Percentiles rank a stretch among this genome's conserved stretches.
Evolutionary conservation across 2,329 filamentous ascomycete genomes (phyloP).

Genomic region (Trichoderma aggressivum): DNA sequence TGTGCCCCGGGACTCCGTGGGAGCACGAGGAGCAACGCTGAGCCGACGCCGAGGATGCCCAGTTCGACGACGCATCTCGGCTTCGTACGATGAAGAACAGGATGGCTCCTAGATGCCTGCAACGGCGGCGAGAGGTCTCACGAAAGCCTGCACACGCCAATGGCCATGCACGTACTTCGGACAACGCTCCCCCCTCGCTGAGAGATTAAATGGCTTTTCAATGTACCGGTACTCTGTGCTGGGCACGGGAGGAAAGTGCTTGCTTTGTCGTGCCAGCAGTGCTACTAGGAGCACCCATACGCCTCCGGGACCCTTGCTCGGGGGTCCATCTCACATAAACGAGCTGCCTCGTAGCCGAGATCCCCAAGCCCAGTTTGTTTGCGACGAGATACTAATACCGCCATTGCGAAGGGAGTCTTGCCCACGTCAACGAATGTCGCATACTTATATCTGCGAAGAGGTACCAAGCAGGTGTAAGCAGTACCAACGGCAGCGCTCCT

Average conservation of each 20-base stretch:
- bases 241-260: not conserved
- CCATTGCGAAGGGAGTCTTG: not conserved
- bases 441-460: not conserved
- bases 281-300: not conserved
- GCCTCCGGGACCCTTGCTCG: not conserved
- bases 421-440: not conserved
- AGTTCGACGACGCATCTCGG: not conserved
- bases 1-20: not conserved
- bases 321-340: slow-evolving; percentile 3
- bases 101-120: not conserved
- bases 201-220: slow-evolving; percentile 6
- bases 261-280: not conserved
- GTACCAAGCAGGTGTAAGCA: not conserved
- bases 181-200: not conserved
- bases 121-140: not conserved
- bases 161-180: not conserved
- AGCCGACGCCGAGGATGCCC: not conserved
- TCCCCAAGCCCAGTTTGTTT: not conserved
- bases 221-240: slow-evolving; percentile 2
- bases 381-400: not conserved
- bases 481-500: not conserved
- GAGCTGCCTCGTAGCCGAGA: slow-evolving; percentile 6
- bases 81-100: not conserved
- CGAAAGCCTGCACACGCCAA: not conserved
- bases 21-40: not conserved